Conservation (phyloP, 768 basidiomycete species). For the Gloeostereum incarnatum region DNA sequence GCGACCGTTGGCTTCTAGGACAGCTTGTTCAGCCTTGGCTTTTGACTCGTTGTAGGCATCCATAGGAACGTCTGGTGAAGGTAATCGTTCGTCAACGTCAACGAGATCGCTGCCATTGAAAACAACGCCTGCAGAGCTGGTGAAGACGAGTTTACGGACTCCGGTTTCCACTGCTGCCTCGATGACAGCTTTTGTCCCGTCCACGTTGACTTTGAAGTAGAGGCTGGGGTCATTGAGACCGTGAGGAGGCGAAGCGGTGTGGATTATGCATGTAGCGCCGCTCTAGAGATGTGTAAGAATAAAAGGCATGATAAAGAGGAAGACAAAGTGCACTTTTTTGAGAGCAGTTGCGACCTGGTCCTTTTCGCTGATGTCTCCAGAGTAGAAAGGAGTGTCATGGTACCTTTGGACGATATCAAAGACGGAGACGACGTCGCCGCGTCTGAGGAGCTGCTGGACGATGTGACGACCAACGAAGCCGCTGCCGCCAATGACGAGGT, state of each 20-base stretch:
- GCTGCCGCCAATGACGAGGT: constrained; percentile 90
- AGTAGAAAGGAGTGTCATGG: constrained; percentile 79
- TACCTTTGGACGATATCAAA: constrained; percentile 92
- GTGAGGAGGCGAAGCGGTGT: constrained; percentile 84
- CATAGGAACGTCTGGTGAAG: constrained; percentile 61
- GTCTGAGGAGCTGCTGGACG: constrained; percentile 72
- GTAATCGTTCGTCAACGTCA: constrained; percentile 82
- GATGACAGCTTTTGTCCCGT: constrained; percentile 82
- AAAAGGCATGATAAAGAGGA: not conserved
- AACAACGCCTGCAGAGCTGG: constrained; percentile 85
- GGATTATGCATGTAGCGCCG: constrained; percentile 84
- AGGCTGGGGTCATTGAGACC: constrained; percentile 47
- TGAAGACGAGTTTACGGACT: constrained; percentile 87
- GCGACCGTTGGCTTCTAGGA: constrained; percentile 81
- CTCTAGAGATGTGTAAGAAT: constrained; percentile 33
- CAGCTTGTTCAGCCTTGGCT: constrained; percentile 74
- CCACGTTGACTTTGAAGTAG: constrained; percentile 91
- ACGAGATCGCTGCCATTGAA: constrained; percentile 78
- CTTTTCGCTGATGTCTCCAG: constrained; percentile 81
- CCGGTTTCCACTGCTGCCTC: constrained; percentile 64
- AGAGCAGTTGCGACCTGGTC: constrained; percentile 65
- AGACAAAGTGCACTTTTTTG: constrained; percentile 44
- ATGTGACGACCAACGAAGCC: constrained; percentile 90
- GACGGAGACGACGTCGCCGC: constrained; percentile 74
- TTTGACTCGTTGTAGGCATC: constrained; percentile 96